Conservation (phyloP, 768 basidiomycete species). For the Kwoniella europaea region DNA sequence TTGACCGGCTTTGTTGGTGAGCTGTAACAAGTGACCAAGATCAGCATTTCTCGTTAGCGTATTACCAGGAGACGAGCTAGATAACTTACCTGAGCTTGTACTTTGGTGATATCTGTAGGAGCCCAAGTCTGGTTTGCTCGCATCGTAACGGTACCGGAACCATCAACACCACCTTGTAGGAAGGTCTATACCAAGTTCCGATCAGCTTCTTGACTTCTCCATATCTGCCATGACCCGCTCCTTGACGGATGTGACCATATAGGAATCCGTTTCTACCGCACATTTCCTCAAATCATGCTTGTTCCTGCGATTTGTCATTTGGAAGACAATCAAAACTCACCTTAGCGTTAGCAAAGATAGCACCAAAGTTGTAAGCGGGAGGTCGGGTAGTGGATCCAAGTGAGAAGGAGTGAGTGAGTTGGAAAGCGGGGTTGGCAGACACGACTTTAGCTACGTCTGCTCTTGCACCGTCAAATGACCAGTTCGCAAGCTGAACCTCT, state of each 20-base stretch:
- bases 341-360: conserved; percentile 82
- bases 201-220: conserved; percentile 13
- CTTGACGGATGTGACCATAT: too few relatives aligned
- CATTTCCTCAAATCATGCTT: not conserved
- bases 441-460: conserved; percentile 94
- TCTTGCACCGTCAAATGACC: conserved; percentile 94
- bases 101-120: conserved; percentile 74
- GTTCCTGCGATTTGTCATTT: too few relatives aligned
- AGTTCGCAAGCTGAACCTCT: conserved; percentile 92
- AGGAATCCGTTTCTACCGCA: not conserved
- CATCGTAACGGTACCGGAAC: conserved; percentile 86
- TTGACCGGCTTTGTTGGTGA: conserved; percentile 75
- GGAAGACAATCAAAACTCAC: conserved; percentile 60
- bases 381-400: conserved; percentile 81
- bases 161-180: conserved; percentile 90
- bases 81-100: conserved; percentile 77
- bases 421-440: conserved; percentile 93
- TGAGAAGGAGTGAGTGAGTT: conserved; percentile 94
- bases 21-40: conserved; percentile 60
- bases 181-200: conserved; percentile 66
- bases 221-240: too few relatives aligned
- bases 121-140: conserved; percentile 91
- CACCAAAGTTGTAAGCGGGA: conserved; percentile 91
- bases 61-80: too few relatives aligned
- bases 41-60: not conserved